Evolutionary conservation across 1,139 yeast species (phyloP), one percentile per base, ranked within the genome.

Genomic region (Geotrichum phurueaensis): DNA sequence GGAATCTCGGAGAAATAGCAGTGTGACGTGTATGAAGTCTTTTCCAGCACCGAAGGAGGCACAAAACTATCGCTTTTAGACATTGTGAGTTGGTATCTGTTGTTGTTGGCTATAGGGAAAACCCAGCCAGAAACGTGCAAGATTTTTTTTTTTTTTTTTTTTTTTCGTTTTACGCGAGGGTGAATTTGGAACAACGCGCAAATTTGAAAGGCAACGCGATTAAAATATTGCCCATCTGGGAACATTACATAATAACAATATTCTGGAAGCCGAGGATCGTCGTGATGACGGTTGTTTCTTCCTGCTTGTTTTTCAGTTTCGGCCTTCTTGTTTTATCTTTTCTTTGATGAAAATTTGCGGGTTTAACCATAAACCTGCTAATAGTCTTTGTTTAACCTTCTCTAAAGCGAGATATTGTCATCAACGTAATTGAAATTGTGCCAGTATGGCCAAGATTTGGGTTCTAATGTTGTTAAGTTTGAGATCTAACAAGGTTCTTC

Each of bases 391-490:
- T 87, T 87, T 72, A 86, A 79, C 61, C 75, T 74, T 68, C 95
- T 80, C 94, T 94, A 87, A 22, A 75, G 67, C 55, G 87, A 76
- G 22, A 87, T 79, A 62, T 80, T 75, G 65, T 86, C 90, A 54
- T 81, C 86, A n/a, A 82, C 76, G n/a, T 87, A 90, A 70, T 94
- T 94, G 45, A 82, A 83, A 73, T 94, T 94, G 51, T 80, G 78
- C 63, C 89, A 74, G 36, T 96, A 94, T 51, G 76, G 74, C n/a
- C 51, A 94, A 76, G 59, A 89, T 79, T 72, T 89, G 96, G 1
- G 96, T 89, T 20, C 87, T 84, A 9, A 92, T 87, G 71, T 94
- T 92, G 71, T 94, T 94, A 66, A 94, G 84, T 69, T 92, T 96
- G 66, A 84, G 76, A 74, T 94, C 99, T 65, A 87, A 80, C 2